A percentile compares a stretch with the other conserved stretches of the same genome.
phyloP scores from a whole-genome alignment of 495 filamentous ascomycete species.

The Penicillium subrubescens region DNA sequence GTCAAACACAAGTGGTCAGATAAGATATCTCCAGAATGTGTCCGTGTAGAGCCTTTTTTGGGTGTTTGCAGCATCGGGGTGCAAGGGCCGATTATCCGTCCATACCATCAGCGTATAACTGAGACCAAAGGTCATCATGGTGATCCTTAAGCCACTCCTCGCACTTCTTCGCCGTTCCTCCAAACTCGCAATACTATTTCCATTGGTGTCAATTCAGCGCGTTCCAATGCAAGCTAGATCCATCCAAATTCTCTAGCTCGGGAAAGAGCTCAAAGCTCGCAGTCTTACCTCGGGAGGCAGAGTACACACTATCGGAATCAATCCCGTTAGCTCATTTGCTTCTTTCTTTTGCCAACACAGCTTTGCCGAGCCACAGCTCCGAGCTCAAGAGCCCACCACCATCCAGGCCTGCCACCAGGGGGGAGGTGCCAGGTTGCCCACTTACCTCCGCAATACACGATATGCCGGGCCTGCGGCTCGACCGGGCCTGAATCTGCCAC shows the following conservation, averaged over 20 bases:
- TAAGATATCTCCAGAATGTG: not conserved
- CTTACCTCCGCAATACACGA: constrained; percentile 83
- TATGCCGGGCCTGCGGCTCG: constrained; percentile 64
- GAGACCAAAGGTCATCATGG: constrained; percentile 70
- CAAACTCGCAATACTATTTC: constrained; percentile 96
- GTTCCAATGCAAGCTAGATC: not conserved
- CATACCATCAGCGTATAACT: constrained; percentile 82
- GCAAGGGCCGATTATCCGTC: not conserved
- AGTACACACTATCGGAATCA: constrained; percentile 69
- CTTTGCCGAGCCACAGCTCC: not conserved
- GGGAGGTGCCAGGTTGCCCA: not conserved
- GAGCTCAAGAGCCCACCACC: not conserved
- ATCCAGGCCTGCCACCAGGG: constrained; percentile 5
- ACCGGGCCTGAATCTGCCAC: constrained; percentile 34
- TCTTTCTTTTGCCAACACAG: not conserved
- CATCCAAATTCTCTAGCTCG: not conserved
- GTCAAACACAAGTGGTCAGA: not conserved
- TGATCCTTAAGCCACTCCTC: constrained; percentile 87
- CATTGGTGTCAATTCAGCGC: not conserved
- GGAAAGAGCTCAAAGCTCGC: not conserved
- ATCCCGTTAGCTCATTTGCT: constrained; percentile 20
- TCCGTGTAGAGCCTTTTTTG: not conserved
- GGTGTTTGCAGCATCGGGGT: not conserved
- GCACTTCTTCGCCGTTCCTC: constrained; percentile 96
- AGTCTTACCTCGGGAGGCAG: constrained; percentile 86